A percentile compares a stretch with the other conserved stretches of the same genome.
Conservation (phyloP, 352 stramenopile species). For the Globisporangium ultimum region DNA sequence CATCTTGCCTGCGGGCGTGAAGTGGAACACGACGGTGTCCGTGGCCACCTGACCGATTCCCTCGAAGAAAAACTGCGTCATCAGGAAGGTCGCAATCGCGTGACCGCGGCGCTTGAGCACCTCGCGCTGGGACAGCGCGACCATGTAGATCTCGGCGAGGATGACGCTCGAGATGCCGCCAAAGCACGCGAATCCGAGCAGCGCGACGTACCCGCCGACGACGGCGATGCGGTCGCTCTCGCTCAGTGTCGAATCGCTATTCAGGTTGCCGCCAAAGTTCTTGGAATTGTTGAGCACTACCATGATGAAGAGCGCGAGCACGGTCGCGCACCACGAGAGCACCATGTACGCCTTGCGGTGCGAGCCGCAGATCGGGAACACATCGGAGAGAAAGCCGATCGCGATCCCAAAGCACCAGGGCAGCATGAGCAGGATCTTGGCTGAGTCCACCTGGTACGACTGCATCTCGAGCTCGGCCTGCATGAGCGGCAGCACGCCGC, state of each 20-base stretch:
- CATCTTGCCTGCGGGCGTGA: constrained; percentile 12
- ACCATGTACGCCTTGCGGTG: constrained; percentile 21
- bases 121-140: constrained; percentile 36
- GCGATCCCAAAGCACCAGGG: constrained; percentile 31
- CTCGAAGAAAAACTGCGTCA: constrained; percentile 32
- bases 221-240: constrained; percentile 16
- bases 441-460: constrained; percentile 31
- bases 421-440: constrained; percentile 31
- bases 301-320: constrained; percentile 33
- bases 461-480: constrained; percentile 33
- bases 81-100: constrained; percentile 28
- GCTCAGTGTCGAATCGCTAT: constrained; percentile 18
- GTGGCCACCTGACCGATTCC: constrained; percentile 27
- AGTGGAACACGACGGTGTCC: constrained; percentile 29
- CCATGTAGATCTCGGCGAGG: constrained; percentile 39
- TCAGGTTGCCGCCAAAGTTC: constrained; percentile 17
- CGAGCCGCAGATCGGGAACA: constrained; percentile 14
- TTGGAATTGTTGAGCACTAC: constrained; percentile 30
- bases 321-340: constrained; percentile 17
- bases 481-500: constrained; percentile 33
- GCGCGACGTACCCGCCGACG: constrained; percentile 30
- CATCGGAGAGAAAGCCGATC: constrained; percentile 17
- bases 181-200: constrained; percentile 39
- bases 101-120: constrained; percentile 24
- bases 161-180: constrained; percentile 37